These are phyloP conservation scores for Chalciporus piperatus DNA, from an alignment of 768 basidiomycete genomes.

Conservation along the genomic window DNA sequence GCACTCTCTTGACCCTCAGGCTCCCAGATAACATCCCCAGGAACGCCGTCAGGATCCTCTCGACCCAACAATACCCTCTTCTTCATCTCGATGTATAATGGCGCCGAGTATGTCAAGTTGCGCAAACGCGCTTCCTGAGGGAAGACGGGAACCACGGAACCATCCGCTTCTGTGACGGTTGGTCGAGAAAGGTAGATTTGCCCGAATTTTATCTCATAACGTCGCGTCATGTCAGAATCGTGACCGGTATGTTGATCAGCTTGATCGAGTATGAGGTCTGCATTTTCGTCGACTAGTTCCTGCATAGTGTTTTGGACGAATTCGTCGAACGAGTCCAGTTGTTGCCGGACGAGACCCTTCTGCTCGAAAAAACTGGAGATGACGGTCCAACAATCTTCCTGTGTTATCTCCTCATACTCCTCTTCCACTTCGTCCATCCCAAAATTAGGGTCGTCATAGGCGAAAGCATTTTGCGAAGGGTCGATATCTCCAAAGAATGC, in stretches of 20 bases:
- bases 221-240: conserved; percentile 76
- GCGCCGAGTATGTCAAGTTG: conserved; percentile 95
- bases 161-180: conserved; percentile 93
- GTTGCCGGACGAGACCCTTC: conserved; percentile 96
- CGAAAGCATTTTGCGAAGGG: conserved; percentile 43
- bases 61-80: conserved; percentile 78
- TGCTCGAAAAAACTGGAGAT: conserved; percentile 96
- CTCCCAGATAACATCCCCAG: conserved; percentile 80
- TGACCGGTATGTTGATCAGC: conserved; percentile 94
- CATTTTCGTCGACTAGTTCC: conserved; percentile 95
- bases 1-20: conserved; percentile 61
- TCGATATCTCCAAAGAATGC: conserved; percentile 43
- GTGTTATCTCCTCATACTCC: conserved; percentile 77
- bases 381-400: conserved; percentile 94
- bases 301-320: conserved; percentile 99
- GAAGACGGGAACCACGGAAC: conserved; percentile 88
- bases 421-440: conserved; percentile 53
- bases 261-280: conserved; percentile 95
- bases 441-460: conserved; percentile 60
- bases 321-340: conserved; percentile 97
- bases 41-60: conserved; percentile 76
- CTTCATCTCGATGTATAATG: conserved; percentile 93
- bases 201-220: conserved; percentile 96
- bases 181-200: conserved; percentile 97
- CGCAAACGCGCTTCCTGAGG: conserved; percentile 95